phyloP scores from a whole-genome alignment of 2,329 filamentous ascomycete species.

The Phoma sp. region DNA sequence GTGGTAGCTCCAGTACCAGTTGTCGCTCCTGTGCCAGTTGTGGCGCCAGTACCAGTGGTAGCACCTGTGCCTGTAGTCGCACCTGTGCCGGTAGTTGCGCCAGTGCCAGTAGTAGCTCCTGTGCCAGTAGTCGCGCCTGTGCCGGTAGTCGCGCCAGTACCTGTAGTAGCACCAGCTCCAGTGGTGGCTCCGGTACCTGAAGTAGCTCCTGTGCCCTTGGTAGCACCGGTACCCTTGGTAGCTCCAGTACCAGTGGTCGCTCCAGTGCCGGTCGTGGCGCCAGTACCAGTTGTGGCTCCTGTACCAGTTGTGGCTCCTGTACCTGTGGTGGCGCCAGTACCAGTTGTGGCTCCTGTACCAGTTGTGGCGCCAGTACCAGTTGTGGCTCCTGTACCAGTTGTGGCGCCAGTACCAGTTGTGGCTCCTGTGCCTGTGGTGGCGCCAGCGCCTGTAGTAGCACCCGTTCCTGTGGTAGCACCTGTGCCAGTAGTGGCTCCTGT shows the following conservation, averaged over 20 bases:
- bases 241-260: neutral
- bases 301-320: neutral
- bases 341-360: neutral
- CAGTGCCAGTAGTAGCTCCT: slow-evolving; percentile 13
- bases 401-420: no score
- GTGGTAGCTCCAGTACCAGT: neutral
- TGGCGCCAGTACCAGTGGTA: neutral
- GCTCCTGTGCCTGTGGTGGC: neutral
- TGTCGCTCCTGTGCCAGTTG: neutral
- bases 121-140: slow-evolving; percentile 1
- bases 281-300: no score
- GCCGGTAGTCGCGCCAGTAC: neutral
- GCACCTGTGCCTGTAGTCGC: slow-evolving; percentile 12
- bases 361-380: no score
- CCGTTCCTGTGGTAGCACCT: neutral
- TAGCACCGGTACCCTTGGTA: neutral
- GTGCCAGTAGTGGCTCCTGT: neutral
- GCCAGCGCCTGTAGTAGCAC: no score
- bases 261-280: neutral
- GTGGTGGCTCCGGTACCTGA: neutral
- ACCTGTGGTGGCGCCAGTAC: neutral
- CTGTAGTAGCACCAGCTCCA: neutral
- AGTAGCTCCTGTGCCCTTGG: neutral
- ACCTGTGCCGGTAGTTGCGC: slow-evolving; percentile 10
- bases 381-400: neutral